phyloP scores from a whole-genome alignment of 768 basidiomycete species.

The Hygrophorus pudorinus region DNA sequence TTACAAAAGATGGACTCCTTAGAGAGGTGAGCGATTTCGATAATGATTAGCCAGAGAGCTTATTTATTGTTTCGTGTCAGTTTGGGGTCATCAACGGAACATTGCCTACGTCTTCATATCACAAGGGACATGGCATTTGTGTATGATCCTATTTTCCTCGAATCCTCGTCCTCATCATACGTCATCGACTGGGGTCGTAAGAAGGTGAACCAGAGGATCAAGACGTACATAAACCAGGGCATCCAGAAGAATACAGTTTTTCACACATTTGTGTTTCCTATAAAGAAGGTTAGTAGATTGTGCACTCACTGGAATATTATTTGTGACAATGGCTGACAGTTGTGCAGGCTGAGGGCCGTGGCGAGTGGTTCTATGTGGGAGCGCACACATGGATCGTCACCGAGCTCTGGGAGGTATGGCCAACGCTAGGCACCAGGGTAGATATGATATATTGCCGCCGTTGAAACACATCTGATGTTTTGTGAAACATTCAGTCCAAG shows the following conservation, averaged over 20 bases:
- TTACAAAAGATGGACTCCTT: constrained; percentile 4
- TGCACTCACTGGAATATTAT: neutral
- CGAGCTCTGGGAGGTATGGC: constrained; percentile 27
- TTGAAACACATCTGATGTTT: neutral
- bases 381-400: constrained; percentile 32
- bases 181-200: constrained; percentile 44
- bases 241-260: constrained; percentile 20
- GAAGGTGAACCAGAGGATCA: constrained; percentile 22
- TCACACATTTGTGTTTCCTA: constrained; percentile 43
- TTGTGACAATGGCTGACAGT: constrained; percentile 3
- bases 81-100: constrained; percentile 24
- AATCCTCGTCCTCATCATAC: constrained; percentile 31
- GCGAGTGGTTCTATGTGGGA: constrained; percentile 40
- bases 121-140: constrained; percentile 34
- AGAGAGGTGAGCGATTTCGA: constrained; percentile 15
- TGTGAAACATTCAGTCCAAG: constrained; percentile 17
- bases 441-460: neutral
- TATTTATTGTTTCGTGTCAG: constrained; percentile 14
- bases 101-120: constrained; percentile 35
- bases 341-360: constrained; percentile 19
- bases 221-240: constrained; percentile 21
- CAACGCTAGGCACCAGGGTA: constrained; percentile 25
- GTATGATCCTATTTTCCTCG: constrained; percentile 46
- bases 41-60: neutral
- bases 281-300: constrained; percentile 28